Percentiles rank a stretch among this genome's conserved stretches.
Conservation (phyloP, 2,329 filamentous ascomycete species). For the Phoma herbarum region DNA sequence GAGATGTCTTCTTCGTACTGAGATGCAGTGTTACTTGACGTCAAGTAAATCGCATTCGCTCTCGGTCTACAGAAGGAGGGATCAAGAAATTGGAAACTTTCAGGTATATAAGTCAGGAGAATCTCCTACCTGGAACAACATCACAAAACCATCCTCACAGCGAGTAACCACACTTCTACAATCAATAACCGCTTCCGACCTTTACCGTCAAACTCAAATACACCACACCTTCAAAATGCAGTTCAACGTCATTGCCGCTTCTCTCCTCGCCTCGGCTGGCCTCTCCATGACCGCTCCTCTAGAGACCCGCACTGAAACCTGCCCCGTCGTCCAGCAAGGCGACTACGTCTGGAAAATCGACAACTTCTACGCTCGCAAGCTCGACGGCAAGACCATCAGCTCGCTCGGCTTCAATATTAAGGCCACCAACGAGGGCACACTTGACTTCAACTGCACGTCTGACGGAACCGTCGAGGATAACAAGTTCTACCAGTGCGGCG, state of each 20-base stretch:
- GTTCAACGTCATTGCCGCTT: constrained; percentile 27
- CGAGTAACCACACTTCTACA: constrained; percentile 7
- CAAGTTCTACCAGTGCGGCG: constrained; percentile 27
- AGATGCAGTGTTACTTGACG: constrained; percentile 10
- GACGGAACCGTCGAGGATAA: constrained; percentile 16
- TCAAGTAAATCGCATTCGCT: constrained; percentile 11
- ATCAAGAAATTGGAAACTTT: neutral
- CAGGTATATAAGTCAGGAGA: constrained; percentile 9
- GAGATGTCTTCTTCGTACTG: neutral
- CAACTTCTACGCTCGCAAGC: constrained; percentile 31
- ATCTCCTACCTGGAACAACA: neutral
- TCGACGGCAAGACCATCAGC: constrained; percentile 29
- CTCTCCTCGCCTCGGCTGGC: constrained; percentile 26
- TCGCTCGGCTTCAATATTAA: constrained; percentile 29
- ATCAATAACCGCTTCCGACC: neutral
- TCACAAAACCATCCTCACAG: constrained; percentile 16
- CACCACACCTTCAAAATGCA: constrained; percentile 27
- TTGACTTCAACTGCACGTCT: constrained; percentile 25
- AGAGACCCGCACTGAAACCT: constrained; percentile 16
- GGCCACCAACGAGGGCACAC: constrained; percentile 25
- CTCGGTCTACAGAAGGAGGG: neutral
- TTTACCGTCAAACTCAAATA: constrained; percentile 5
- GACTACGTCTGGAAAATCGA: constrained; percentile 35
- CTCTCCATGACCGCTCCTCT: constrained; percentile 26
- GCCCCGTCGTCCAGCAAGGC: constrained; percentile 18